phyloP scores from a whole-genome alignment of 2,329 filamentous ascomycete genomes.

The Arthrobotrys musiformis region DNA sequence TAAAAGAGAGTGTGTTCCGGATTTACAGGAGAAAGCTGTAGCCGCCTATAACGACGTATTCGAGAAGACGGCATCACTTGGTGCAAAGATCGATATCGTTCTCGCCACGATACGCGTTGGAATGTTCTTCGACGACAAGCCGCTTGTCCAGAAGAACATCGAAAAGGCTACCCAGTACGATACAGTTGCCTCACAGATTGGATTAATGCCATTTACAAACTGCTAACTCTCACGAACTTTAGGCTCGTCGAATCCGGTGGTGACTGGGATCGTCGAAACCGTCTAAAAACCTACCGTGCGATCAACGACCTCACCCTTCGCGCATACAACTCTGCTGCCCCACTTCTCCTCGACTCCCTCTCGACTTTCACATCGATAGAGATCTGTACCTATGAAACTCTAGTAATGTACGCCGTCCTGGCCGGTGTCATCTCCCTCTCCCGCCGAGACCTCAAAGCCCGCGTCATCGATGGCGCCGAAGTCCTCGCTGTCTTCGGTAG shows the following conservation, averaged over 20 bases:
- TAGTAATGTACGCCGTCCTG: constrained; percentile 95
- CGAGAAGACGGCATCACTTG: constrained; percentile 96
- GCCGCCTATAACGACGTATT: constrained; percentile 91
- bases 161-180: constrained; percentile 76
- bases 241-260: constrained; percentile 91
- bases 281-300: constrained; percentile 97
- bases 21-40: constrained; percentile 85
- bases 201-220: not conserved
- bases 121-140: constrained; percentile 93
- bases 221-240: constrained; percentile 6
- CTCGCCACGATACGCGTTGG: constrained; percentile 95
- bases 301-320: constrained; percentile 91
- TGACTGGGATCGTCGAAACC: constrained; percentile 98
- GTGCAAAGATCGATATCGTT: constrained; percentile 96
- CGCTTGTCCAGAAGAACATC: constrained; percentile 91
- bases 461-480: constrained; percentile 97
- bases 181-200: not conserved
- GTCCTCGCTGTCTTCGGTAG: constrained; percentile 96
- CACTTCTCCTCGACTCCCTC: constrained; percentile 92
- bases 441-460: constrained; percentile 97
- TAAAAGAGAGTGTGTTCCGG: constrained; percentile 14
- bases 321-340: constrained; percentile 87
- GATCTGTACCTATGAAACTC: constrained; percentile 92
- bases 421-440: constrained; percentile 94
- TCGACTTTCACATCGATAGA: constrained; percentile 99